phyloP scores from a whole-genome alignment of 164 flowering plant species.

The Akebia trifoliata region DNA sequence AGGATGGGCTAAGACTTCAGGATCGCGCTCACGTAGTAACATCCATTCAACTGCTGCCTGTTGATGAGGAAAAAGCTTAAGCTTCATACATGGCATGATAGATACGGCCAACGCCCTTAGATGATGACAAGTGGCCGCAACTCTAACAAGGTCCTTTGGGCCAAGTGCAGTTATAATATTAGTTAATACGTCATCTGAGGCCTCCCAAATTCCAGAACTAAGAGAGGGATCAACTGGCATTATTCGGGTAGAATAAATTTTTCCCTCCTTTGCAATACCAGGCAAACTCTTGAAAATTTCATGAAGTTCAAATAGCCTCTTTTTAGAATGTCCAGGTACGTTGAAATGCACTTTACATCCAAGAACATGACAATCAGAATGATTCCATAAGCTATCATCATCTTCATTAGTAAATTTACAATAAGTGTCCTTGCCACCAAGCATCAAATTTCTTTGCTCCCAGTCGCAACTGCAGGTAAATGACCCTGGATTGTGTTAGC shows the following conservation, averaged over 20 bases:
- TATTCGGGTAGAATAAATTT: conserved; percentile 34
- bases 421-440: conserved; percentile 13
- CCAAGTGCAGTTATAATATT: conserved; percentile 40
- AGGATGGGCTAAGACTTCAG: conserved; percentile 65
- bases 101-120: conserved; percentile 60
- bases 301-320: conserved; percentile 69
- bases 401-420: conserved; percentile 14
- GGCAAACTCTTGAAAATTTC: conserved; percentile 85
- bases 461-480: conserved; percentile 78
- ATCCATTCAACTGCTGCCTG: conserved; percentile 95
- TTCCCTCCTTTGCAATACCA: conserved; percentile 34
- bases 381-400: conserved; percentile 40
- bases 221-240: conserved; percentile 35
- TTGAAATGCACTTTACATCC: conserved; percentile 58
- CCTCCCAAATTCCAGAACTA: conserved; percentile 58
- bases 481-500: conserved; percentile 9
- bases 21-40: conserved; percentile 67
- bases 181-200: conserved; percentile 72
- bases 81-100: conserved; percentile 85
- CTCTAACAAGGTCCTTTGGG: conserved; percentile 64
- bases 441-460: conserved; percentile 49
- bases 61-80: conserved; percentile 91
- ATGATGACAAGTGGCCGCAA: conserved; percentile 81
- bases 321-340: conserved; percentile 34
- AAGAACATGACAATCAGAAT: conserved; percentile 70